Percentiles rank a stretch among this genome's conserved stretches.
Evolutionary conservation across 257 asterid genomes (phyloP).

Genomic region (Nicotiana paniculata): DNA sequence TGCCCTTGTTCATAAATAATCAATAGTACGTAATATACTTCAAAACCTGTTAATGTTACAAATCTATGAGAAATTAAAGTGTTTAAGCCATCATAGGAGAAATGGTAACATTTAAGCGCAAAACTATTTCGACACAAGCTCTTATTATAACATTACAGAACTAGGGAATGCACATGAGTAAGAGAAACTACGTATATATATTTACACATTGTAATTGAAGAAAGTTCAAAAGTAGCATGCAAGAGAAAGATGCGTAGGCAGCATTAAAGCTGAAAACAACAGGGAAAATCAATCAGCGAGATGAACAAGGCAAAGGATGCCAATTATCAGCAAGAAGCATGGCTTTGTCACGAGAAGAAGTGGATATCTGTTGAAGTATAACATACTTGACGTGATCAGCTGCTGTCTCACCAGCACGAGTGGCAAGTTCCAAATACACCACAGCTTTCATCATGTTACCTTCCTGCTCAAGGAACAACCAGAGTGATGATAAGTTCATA

Average conservation of each 20-base stretch:
- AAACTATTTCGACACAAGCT: neutral
- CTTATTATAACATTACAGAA: neutral
- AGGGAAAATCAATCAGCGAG: neutral
- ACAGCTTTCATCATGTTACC: constrained; percentile 93
- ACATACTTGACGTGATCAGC: constrained; percentile 68
- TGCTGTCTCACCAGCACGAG: constrained; percentile 68
- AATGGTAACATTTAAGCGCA: neutral
- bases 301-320: constrained; percentile 58
- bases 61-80: too few species aligned
- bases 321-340: constrained; percentile 56
- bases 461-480: constrained; percentile 40
- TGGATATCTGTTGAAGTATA: constrained; percentile 57
- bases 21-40: too few species aligned
- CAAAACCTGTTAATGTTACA: too few species aligned
- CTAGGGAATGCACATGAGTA: neutral
- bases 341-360: constrained; percentile 49
- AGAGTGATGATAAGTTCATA: neutral
- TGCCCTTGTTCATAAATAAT: too few species aligned
- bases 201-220: neutral
- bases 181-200: neutral
- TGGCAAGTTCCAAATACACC: constrained; percentile 84
- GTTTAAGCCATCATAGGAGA: too few species aligned
- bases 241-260: neutral
- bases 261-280: neutral
- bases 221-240: neutral